Conservation (phyloP, 208 protist species). For the Leptomonas seymouri region DNA sequence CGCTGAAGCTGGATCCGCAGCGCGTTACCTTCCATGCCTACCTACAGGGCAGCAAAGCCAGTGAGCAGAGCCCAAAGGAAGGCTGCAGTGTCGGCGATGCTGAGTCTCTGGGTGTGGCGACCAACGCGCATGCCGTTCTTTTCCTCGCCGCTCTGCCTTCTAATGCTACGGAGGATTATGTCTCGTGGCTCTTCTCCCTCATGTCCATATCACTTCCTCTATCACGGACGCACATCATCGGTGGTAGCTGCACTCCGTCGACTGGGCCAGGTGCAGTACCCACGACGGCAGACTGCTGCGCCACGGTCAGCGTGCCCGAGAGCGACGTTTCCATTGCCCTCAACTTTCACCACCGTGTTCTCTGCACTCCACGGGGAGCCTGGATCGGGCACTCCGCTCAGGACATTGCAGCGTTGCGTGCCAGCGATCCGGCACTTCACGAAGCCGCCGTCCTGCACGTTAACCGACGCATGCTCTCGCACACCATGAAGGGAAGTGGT, state of each 20-base stretch:
- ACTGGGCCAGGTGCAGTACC: background rate
- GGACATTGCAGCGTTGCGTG: constrained; percentile 27
- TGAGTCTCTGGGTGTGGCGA: background rate
- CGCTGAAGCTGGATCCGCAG: constrained; percentile 11
- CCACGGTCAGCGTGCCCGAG: constrained; percentile 20
- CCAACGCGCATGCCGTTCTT: constrained; percentile 16
- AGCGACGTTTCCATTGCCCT: constrained; percentile 34
- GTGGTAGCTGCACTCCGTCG: constrained; percentile 1
- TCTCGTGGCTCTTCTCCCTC: constrained; percentile 57
- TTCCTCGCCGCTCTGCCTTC: constrained; percentile 55
- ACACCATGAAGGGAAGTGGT: background rate
- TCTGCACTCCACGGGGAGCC: constrained; percentile 30
- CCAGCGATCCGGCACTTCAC: constrained; percentile 27
- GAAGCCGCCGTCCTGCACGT: constrained; percentile 27
- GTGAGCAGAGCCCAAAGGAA: background rate
- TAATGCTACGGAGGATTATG: constrained; percentile 37
- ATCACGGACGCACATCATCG: constrained; percentile 25
- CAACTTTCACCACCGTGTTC: constrained; percentile 36
- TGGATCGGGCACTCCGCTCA: constrained; percentile 34
- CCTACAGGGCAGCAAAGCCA: constrained; percentile 6
- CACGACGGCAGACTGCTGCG: constrained; percentile 18
- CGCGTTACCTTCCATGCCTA: constrained; percentile 37
- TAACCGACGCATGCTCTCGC: constrained; percentile 28
- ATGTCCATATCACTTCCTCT: constrained; percentile 26
- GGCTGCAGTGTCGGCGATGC: background rate